Conservation (phyloP, 2,329 filamentous ascomycete genomes). For the Neofusicoccum sp. region DNA sequence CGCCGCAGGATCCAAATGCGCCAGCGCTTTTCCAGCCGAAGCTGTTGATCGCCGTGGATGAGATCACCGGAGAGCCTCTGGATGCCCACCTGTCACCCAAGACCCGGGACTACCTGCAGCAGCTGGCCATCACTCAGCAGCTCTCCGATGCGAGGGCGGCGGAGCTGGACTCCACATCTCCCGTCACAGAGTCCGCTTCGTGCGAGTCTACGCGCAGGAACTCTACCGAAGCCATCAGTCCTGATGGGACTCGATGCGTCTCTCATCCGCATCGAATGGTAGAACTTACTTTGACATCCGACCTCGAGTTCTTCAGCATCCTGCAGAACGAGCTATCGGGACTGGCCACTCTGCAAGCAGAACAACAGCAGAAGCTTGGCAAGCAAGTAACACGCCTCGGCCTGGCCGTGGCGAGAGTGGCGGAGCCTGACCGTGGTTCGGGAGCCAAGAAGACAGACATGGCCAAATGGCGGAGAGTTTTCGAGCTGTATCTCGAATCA, state of each 20-base stretch:
- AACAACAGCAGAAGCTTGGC: conserved; percentile 67
- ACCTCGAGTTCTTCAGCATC: conserved; percentile 77
- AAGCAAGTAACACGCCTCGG: conserved; percentile 66
- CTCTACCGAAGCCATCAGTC: not conserved
- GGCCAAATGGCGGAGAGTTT: conserved; percentile 76
- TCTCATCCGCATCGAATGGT: conserved; percentile 49
- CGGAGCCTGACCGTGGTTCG: conserved; percentile 65
- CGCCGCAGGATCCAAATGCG: not conserved
- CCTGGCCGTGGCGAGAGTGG: conserved; percentile 63
- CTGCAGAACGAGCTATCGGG: conserved; percentile 71
- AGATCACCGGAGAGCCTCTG: conserved; percentile 66
- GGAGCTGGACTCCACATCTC: not conserved
- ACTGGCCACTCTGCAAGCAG: conserved; percentile 67
- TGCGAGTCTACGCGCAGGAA: not conserved
- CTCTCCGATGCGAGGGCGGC: not conserved
- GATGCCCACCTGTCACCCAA: conserved; percentile 68
- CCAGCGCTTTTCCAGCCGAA: conserved; percentile 60
- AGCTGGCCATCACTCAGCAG: conserved; percentile 52
- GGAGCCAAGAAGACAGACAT: conserved; percentile 61
- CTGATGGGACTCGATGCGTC: not conserved
- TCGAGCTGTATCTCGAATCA: conserved; percentile 78
- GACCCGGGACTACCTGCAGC: conserved; percentile 65
- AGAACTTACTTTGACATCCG: conserved; percentile 77
- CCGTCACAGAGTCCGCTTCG: not conserved
- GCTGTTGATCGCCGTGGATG: conserved; percentile 69